Evolutionary conservation across 179 eudicot species (phyloP), one percentile per base, ranked within the genome.

Genomic region (Carnegiea gigantea): DNA sequence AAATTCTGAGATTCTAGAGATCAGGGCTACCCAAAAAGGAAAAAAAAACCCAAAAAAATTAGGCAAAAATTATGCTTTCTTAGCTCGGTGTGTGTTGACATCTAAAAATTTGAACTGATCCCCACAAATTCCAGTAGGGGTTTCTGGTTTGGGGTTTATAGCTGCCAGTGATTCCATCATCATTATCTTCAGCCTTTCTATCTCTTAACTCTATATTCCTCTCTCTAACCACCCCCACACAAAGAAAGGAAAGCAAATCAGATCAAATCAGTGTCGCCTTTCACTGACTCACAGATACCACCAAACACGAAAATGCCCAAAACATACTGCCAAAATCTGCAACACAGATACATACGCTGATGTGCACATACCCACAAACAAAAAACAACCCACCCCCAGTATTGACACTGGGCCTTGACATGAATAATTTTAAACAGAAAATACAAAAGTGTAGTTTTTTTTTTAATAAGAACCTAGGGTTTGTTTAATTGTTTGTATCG

Each of bases 281-380:
- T 70, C 84, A 85, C 82, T 82, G 80, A 53, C 68, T 82, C 71
- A 49, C 88, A 87, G 80, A 85, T 81, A 86, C 82, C 77, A 88
- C 88, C 92, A 92, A 87, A 90, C 88, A 83, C 83, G 46, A 80
- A 70, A 77, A 84, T 82, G 83, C 82, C 89, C 80, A 81, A 81
- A 78, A 81, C 86, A 87, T 60, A 81, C 81, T 82, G 90, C 91
- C 89, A 88, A 83, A 80, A 79, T 81, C 77, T 79, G 57, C 76
- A 48, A 79, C 83, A 67, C 83, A 82, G 44, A 70, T 82, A 71
- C 83, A 51, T n/a, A n/a, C n/a, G n/a, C n/a, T n/a, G n/a, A n/a
- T 20, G 53, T 9, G 49, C 51, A 51, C 54, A 79, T 75, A 49
- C 78, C 44, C 24, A 36, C 79, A 48, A 2, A 75, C 77, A n/a